Evolutionary conservation across 257 asterid species (phyloP).

Genomic region (Cruciata laevipes): DNA sequence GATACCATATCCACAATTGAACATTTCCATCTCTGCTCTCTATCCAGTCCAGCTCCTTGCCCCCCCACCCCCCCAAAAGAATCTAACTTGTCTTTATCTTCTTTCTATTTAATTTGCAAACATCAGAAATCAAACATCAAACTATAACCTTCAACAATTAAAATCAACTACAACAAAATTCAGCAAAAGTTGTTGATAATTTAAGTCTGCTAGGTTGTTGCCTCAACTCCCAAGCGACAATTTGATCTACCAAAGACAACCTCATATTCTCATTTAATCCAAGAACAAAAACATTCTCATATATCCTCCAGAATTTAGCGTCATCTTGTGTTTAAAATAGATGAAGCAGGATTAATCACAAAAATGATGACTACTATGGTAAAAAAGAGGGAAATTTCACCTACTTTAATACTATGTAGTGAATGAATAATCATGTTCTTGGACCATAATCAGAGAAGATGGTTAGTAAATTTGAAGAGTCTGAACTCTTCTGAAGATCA

Average conservation of each 20-base stretch:
- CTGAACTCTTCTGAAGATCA: not conserved
- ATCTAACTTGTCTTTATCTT: constrained; percentile 13
- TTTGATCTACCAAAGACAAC: too few species aligned
- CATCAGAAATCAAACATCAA: not conserved
- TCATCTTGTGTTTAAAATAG: not conserved
- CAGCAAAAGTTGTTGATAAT: not conserved
- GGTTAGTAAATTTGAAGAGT: not conserved
- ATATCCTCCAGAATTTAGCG: not conserved
- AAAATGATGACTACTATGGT: not conserved
- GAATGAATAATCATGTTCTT: not conserved
- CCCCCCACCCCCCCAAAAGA: constrained; percentile 3
- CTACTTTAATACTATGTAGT: not conserved
- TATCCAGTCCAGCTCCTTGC: not conserved
- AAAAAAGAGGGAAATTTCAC: not conserved
- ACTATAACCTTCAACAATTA: not conserved
- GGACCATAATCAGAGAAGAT: constrained; percentile 15
- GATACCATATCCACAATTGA: constrained; percentile 12
- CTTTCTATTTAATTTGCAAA: not conserved
- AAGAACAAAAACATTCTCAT: too few species aligned
- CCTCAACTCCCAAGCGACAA: not conserved
- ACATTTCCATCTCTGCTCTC: not conserved
- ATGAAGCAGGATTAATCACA: not conserved
- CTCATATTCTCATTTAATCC: not conserved
- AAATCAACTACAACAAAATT: not conserved
- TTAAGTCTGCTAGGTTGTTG: not conserved